Base-by-base conservation (phyloP, 78 protist species). In the Emiliania huxleyi region DNA sequence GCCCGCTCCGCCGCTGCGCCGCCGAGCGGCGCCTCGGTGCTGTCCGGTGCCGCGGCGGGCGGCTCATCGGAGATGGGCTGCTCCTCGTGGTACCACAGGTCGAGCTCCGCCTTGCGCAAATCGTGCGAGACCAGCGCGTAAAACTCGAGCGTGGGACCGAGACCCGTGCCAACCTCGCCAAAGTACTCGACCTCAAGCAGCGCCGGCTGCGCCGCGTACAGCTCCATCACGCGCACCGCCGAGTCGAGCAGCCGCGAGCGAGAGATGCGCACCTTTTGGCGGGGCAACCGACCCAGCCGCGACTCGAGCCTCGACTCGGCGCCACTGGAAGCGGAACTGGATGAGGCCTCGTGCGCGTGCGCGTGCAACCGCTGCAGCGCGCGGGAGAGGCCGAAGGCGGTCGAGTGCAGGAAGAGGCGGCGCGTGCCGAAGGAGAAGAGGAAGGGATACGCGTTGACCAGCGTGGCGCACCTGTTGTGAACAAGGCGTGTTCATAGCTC, bases 141-240 rank as follows among this genome's bases (percentile, higher is more conserved):
- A 69, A 96, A 97, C 94, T 97, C 98, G n/a, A 94, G 90, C 33
- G 98, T 95, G 37, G 98, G 98, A 11, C 98, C 98, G 40, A 95
- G 93, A 0, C 98, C 98, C 1, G 95, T 93, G 35, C 98, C 98
- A 1, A 37, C 95, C 69, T 97, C 98, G 77, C 73, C 93, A 69
- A 52, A 91, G 48, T 90, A 97, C 91, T 96, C 96, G 8, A 96
- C 92, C 69, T 95, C 97, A 29, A 97, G 84, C 22, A 95, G 5
- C 35, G 97, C 69, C 49, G 91, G 92, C 2, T 1, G 12, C 19
- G 48, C 1, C 62, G 93, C 93, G 87, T 73, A 90, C 69, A 48
- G 46, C 52, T 48, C 88, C 91, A 96, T 46, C 69, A 95, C 91
- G 75, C 45, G 19, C 42, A 42, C 6, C n/a, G 97, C 94, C 33